phyloP scores from a whole-genome alignment of 1,284 basidiomycete species.

The Moesziomyces globuligerus region DNA sequence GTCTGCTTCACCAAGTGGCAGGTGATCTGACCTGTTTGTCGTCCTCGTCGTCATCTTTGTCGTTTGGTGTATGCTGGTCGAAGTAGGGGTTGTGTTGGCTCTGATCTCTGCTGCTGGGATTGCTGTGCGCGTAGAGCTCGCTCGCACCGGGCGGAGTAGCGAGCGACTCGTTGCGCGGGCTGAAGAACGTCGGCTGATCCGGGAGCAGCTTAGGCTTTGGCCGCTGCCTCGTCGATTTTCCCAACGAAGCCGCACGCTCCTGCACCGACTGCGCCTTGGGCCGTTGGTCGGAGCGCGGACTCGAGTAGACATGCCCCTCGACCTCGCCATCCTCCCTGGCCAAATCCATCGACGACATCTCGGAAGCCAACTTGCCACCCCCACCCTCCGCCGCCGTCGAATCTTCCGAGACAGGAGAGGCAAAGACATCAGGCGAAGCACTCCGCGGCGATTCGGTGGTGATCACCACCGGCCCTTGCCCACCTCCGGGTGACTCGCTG shows the following conservation, averaged over 20 bases:
- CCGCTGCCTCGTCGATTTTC: conserved; percentile 3
- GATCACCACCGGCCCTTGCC: conserved; percentile 11
- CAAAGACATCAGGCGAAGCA: conserved; percentile 18
- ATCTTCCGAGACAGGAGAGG: conserved; percentile 16
- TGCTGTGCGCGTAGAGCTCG: conserved; percentile 15
- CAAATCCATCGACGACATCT: background rate
- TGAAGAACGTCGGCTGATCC: conserved; percentile 32
- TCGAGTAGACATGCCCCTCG: conserved; percentile 4
- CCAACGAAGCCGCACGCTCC: conserved; percentile 21
- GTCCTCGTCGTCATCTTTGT: background rate
- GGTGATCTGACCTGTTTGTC: too few species aligned
- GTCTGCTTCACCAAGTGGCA: too few species aligned
- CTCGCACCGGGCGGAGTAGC: conserved; percentile 28
- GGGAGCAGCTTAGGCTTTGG: conserved; percentile 31
- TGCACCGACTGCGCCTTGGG: conserved; percentile 8
- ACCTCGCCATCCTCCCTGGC: too few species aligned
- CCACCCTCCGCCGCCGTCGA: too few species aligned
- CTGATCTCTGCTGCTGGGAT: background rate
- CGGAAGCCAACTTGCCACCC: background rate
- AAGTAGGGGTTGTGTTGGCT: conserved; percentile 25
- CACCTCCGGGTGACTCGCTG: background rate
- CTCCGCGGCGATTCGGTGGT: conserved; percentile 26
- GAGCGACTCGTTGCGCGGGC: conserved; percentile 18
- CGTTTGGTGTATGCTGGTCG: too few species aligned
- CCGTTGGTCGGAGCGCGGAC: background rate